Percentiles rank a stretch among this genome's conserved stretches.
These are phyloP conservation scores for Huntiella abstrusa DNA, from an alignment of 2,329 filamentous ascomycete genomes.

Conservation along the genomic window DNA sequence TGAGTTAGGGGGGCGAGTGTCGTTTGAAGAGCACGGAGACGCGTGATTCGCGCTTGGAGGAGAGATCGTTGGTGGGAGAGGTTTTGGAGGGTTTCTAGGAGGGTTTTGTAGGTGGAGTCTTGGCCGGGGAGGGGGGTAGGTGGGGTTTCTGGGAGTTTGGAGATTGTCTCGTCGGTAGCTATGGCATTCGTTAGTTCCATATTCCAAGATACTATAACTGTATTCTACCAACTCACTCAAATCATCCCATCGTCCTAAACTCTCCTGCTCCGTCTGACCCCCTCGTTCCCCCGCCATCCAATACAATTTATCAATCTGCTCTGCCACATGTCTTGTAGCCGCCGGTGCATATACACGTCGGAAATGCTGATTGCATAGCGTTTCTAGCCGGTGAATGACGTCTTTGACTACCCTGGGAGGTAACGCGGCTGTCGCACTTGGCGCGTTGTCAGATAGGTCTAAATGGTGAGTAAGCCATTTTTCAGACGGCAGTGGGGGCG, in stretches of 20 bases:
- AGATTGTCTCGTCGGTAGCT: neutral
- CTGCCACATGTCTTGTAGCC: conserved; percentile 50
- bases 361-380: conserved; percentile 43
- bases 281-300: conserved; percentile 26
- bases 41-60: conserved; percentile 24
- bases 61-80: conserved; percentile 24
- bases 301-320: conserved; percentile 53
- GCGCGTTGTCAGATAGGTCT: conserved; percentile 14
- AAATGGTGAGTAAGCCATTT: conserved; percentile 25
- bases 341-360: conserved; percentile 48
- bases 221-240: conserved; percentile 20
- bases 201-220: neutral
- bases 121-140: neutral
- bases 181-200: neutral
- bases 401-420: conserved; percentile 35
- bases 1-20: conserved; percentile 30
- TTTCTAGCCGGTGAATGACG: conserved; percentile 38
- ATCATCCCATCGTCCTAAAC: conserved; percentile 23
- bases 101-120: conserved; percentile 3
- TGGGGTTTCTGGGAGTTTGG: neutral
- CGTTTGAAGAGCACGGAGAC: conserved; percentile 28
- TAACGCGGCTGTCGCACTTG: conserved; percentile 20
- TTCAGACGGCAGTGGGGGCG: conserved; percentile 35
- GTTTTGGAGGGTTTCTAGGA: conserved; percentile 24
- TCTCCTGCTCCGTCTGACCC: conserved; percentile 20